These are phyloP conservation scores for Hanseniaspora nectarophila DNA, from an alignment of 805 yeast species.

Conservation along the genomic window DNA sequence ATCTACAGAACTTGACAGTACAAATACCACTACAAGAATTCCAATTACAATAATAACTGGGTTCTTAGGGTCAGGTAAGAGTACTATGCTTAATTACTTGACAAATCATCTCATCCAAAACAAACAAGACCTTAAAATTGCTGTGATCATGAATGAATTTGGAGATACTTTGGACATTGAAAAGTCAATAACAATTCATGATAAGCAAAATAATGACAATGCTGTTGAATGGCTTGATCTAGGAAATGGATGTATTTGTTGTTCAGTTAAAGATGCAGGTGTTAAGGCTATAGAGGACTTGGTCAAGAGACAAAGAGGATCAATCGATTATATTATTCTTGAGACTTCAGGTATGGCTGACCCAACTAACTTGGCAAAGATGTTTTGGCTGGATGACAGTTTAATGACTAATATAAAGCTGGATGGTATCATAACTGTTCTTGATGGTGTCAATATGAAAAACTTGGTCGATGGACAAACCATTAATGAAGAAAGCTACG, in stretches of 20 bases:
- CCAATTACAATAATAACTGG: slow-evolving; percentile 94
- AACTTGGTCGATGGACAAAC: slow-evolving; percentile 52
- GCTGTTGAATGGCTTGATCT: slow-evolving; percentile 92
- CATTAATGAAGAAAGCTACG: slow-evolving; percentile 28
- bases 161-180: slow-evolving; percentile 87
- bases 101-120: slow-evolving; percentile 37
- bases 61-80: slow-evolving; percentile 87
- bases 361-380: slow-evolving; percentile 91
- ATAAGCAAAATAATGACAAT: slow-evolving; percentile 31
- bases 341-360: slow-evolving; percentile 97
- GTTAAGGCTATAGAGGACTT: slow-evolving; percentile 86
- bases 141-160: slow-evolving; percentile 84
- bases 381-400: slow-evolving; percentile 96
- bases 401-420: slow-evolving; percentile 71
- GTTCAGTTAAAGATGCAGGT: slow-evolving; percentile 91
- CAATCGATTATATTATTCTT: slow-evolving; percentile 77
- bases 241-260: slow-evolving; percentile 93
- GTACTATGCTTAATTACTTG: slow-evolving; percentile 66
- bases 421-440: slow-evolving; percentile 82
- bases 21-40: slow-evolving; percentile 34
- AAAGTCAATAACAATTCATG: slow-evolving; percentile 61
- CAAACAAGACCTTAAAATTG: slow-evolving; percentile 48
- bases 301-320: slow-evolving; percentile 54
- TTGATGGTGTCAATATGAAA: slow-evolving; percentile 60
- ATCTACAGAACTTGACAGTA: not conserved